These are phyloP conservation scores for Vinca minor DNA, from an alignment of 257 asterid species.

Conservation along the genomic window DNA sequence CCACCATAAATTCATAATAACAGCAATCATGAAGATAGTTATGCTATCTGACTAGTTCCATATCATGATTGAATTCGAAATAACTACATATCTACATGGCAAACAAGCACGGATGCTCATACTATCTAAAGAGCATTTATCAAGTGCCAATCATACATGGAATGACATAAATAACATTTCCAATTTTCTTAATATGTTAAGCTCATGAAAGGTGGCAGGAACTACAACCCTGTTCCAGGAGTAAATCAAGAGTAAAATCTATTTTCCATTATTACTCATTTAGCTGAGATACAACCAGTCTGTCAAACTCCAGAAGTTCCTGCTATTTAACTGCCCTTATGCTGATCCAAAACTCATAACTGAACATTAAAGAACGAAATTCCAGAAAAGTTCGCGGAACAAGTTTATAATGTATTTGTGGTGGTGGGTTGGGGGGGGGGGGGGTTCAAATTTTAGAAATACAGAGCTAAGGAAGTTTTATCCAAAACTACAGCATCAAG, in stretches of 20 bases:
- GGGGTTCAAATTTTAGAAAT: background rate
- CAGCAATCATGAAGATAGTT: conserved; percentile 6
- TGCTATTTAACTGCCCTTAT: background rate
- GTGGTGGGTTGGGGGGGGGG: too few relatives aligned
- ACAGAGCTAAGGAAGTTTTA: background rate
- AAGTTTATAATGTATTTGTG: background rate
- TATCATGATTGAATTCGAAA: background rate
- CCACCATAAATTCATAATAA: conserved; percentile 20
- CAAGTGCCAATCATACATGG: background rate
- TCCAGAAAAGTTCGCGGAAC: background rate
- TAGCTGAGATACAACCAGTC: background rate
- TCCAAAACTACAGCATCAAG: background rate
- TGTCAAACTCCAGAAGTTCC: background rate
- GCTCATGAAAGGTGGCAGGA: background rate
- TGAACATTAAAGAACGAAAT: background rate
- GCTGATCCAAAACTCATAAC: background rate
- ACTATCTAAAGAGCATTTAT: background rate
- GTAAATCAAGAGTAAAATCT: background rate
- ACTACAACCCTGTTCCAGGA: background rate
- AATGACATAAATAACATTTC: background rate
- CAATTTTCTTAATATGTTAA: background rate
- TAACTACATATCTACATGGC: background rate
- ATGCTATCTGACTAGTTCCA: background rate
- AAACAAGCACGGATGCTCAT: background rate
- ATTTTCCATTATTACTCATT: background rate